Conservation (phyloP, 306 rosid species). For the Vigna unguiculata region DNA sequence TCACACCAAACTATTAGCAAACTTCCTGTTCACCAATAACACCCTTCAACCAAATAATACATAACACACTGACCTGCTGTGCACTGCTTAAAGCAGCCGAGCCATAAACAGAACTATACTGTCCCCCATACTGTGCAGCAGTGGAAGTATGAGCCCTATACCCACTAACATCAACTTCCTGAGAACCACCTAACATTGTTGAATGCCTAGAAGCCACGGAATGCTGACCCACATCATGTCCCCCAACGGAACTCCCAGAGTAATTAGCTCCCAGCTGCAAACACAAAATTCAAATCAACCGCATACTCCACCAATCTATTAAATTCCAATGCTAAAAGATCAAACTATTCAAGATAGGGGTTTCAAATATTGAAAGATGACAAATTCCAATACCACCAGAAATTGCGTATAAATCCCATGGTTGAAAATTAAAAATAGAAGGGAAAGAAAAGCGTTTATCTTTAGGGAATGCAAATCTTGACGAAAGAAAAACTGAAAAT, state of each 20-base stretch:
- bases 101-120: constrained; percentile 88
- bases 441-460: too few species aligned
- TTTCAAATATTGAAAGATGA: neutral
- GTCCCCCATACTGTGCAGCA: constrained; percentile 85
- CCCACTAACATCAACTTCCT: constrained; percentile 76
- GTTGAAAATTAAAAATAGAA: neutral
- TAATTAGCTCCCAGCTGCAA: constrained; percentile 73
- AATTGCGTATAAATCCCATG: neutral
- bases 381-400: neutral
- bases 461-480: neutral
- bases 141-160: constrained; percentile 75
- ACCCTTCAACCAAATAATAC: neutral
- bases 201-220: constrained; percentile 83
- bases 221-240: constrained; percentile 74
- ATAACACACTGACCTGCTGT: constrained; percentile 67
- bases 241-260: constrained; percentile 83
- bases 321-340: neutral
- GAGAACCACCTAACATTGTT: constrained; percentile 70
- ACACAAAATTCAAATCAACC: constrained; percentile 28
- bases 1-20: neutral
- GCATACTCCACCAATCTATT: neutral
- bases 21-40: neutral
- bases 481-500: neutral
- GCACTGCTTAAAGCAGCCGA: constrained; percentile 74
- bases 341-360: neutral